Conservation (phyloP, 2,329 filamentous ascomycete genomes). For the Bipolaris oryzae region DNA sequence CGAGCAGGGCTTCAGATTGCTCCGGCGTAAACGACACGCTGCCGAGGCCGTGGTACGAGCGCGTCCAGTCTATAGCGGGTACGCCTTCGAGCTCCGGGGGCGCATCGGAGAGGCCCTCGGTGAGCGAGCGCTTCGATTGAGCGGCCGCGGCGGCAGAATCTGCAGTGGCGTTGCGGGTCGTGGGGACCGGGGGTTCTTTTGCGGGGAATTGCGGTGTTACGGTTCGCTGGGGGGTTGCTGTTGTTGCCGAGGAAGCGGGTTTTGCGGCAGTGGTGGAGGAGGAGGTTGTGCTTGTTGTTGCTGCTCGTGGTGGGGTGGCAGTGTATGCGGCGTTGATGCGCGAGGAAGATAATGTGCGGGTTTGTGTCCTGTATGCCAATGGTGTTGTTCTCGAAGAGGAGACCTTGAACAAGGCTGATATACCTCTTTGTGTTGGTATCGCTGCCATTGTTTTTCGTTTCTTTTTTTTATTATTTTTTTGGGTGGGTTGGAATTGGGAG, state of each 20-base stretch:
- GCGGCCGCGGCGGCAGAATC: conserved; percentile 33
- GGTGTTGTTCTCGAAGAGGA: conserved; percentile 24
- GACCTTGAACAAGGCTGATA: conserved; percentile 26
- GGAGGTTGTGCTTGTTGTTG: conserved; percentile 16
- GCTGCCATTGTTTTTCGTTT: conserved; percentile 34
- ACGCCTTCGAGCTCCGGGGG: conserved; percentile 57
- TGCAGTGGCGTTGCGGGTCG: conserved; percentile 36
- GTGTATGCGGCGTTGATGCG: conserved; percentile 30
- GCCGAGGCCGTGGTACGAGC: conserved; percentile 81
- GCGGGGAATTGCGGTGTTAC: conserved; percentile 34
- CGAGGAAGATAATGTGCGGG: conserved; percentile 32
- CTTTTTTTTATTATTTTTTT: not conserved
- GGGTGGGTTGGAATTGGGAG: not conserved
- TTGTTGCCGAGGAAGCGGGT: conserved; percentile 13
- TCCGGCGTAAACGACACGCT: conserved; percentile 72
- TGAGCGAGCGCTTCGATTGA: conserved; percentile 51
- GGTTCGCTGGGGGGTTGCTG: conserved; percentile 34
- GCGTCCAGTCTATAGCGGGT: conserved; percentile 76
- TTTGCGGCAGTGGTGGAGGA: conserved; percentile 21
- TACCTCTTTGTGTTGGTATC: conserved; percentile 24
- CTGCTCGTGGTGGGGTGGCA: conserved; percentile 27
- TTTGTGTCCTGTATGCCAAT: conserved; percentile 20
- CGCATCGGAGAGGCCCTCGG: conserved; percentile 56
- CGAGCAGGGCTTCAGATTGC: conserved; percentile 70
- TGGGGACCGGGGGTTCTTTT: conserved; percentile 44